Evolutionary conservation across 2,329 filamentous ascomycete species (phyloP), one percentile per base, ranked within the genome.

Genomic region (Colletotrichum trifolii): DNA sequence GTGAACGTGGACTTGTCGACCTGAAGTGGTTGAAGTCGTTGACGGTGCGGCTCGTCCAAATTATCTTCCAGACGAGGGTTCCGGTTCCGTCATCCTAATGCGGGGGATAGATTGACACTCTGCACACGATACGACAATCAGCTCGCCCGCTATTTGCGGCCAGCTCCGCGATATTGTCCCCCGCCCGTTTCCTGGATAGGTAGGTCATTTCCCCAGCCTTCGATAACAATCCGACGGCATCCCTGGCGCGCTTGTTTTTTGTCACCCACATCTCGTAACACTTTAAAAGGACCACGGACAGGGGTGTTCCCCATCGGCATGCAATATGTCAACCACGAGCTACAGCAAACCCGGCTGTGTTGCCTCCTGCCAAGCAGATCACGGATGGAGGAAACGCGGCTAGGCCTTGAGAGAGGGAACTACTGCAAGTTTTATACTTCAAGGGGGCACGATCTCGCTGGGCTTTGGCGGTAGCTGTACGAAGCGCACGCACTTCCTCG

Each of bases 381-480:
- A 65, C 58, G 34, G 58, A 62, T 65, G 58, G 52, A 46, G 40
- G 15, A 50, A 38, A 42, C 58, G 36, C 35, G 52, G 40, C 52
- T 62, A 52, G 40, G 52, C 52, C 52, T 62, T 49, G 58, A 56
- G 12, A 12, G 46, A 53, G 62, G 52, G 48, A 53, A 61, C 49
- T 38, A 34, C 46, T 56, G 52, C 45, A 56, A 54, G 57, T 40
- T 34, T 62, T 63, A 62, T 62, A 65, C 63, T 65, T 63, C 63
- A 65, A 65, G 63, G 63, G 63, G 63, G 63, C 58, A 65, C 58
- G 36, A 55, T 56, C 40, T 65, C 62, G 62, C 62, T 65, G 57
- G 62, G 63, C 40, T 57, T 45, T 17, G 25, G 25, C 25, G 25
- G 25, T 25, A 25, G 17, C 15, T 43, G 52, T 47, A 56, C 47